Percentiles rank a stretch among this genome's conserved stretches.
phyloP scores from a whole-genome alignment of 2,329 filamentous ascomycete species.

The Penicillium fuscoglaucum region DNA sequence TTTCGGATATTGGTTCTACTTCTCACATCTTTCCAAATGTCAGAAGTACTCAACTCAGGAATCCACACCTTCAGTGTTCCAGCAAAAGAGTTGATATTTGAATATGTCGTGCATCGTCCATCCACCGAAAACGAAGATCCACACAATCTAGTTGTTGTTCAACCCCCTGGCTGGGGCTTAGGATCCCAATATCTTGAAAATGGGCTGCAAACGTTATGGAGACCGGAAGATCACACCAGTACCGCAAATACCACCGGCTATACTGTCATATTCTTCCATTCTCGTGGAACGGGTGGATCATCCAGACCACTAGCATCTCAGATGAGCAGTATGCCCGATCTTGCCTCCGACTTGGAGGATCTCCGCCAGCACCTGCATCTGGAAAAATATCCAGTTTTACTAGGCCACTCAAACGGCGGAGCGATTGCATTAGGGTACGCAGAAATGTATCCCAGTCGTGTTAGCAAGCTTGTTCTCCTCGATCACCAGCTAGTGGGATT shows the following conservation, averaged over 20 bases:
- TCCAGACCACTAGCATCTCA: not conserved
- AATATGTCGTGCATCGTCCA: slow-evolving; percentile 2
- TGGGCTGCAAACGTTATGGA: not conserved
- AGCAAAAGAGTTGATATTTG: not conserved
- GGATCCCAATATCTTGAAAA: slow-evolving; percentile 1
- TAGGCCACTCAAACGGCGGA: slow-evolving; percentile 4
- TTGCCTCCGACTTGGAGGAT: slow-evolving; percentile 1
- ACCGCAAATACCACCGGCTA: not conserved
- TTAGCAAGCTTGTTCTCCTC: not conserved
- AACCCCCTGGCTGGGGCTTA: slow-evolving; percentile 1
- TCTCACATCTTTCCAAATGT: not conserved
- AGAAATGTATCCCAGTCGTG: slow-evolving; percentile 2
- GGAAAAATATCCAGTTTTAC: not conserved
- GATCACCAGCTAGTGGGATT: slow-evolving; percentile 1
- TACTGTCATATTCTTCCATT: slow-evolving; percentile 1
- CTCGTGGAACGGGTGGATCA: not conserved
- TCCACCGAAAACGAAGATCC: not conserved
- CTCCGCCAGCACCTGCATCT: not conserved
- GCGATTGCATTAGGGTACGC: slow-evolving; percentile 2
- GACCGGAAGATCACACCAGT: not conserved
- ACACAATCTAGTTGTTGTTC: not conserved
- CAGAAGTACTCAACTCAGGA: not conserved
- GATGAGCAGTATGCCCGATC: slow-evolving; percentile 5
- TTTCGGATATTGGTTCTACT: not conserved
- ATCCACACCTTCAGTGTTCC: not conserved